Base-by-base conservation (phyloP, 495 filamentous ascomycete genomes). In the Aspergillus nanangensis region DNA sequence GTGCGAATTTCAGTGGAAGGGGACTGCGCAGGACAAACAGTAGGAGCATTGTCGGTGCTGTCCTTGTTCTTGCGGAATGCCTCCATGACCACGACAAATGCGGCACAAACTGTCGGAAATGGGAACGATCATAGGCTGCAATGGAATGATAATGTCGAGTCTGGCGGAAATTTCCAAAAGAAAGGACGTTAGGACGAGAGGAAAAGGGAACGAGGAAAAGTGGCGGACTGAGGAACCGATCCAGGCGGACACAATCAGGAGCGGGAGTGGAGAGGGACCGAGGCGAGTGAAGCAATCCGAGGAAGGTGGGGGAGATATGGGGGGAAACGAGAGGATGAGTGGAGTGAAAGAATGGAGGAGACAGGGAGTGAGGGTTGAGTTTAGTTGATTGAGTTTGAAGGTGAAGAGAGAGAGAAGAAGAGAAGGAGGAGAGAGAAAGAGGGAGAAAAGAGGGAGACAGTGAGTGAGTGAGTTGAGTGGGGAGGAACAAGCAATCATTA, bases 1-100 rank as follows among this genome's bases (percentile, higher is more conserved):
- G 38, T 48, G 18, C 53, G 45, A 41, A 38, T 41, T 38, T 62
- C 46, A 59, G 50, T 36, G 19, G 23, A 15, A 24, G 11, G 11
- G 3, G 4, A 21, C 35, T 43, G 57, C 35, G 41, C 34, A 56
- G 50, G 59, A 54, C 74, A 56, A 67, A 78, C 75, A 62, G 72
- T 69, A 23, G 70, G 62, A 50, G 68, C 63, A 51, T 64, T 66
- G 55, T 76, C 72, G 35, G 70, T 59, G 48, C 57, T 57, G 44
- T 76, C 65, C 50, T 55, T 55, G 27, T 57, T 52, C 52, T 56
- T 55, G 47, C 55, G 52, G 49, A 56, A 65, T 56, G 58, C 61
- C 49, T 69, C 67, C 70, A 74, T 74, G 51, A 48, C 60, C 57
- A 61, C 53, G 48, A 63, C 51, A 45, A 37, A 57, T 59, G 55